Base-by-base conservation (phyloP, 768 basidiomycete species). In the Imleria badia region DNA sequence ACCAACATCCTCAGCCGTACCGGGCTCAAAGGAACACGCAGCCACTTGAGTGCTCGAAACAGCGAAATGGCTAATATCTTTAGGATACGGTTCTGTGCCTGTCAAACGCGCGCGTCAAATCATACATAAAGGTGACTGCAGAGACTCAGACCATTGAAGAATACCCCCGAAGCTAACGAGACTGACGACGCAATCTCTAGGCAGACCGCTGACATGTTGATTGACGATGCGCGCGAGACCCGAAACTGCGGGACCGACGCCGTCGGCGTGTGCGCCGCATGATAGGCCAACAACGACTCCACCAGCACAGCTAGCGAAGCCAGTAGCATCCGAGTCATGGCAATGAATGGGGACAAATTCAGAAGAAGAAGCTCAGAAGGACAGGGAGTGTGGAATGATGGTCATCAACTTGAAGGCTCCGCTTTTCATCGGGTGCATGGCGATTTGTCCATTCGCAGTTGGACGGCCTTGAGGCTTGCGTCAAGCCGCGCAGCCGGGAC, bases 1-100 rank as follows among this genome's bases (percentile, higher is more conserved):
- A 1, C 73, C 75, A 31, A 86, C 69, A 54, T 87, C 84, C n/a
- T 74, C 73, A 2, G 78, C 72, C 1, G 76, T 81, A 2, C 79
- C 81, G 9, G 84, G 84, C 61, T 84, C 80, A 11, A 86, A 81
- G 15, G 78, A 77, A 64, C 84, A 87, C 7, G 72, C 67, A 1
- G 84, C 60, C 0, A 57, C 22, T 57, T 82, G 75, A 2, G 73
- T 65, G 55, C 80, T 83, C 12, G 81, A 80, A 15, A 61, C 60
- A 0, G 81, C 75, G 76, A 77, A 85, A 55, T 84, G 81, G 6
- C 60, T 45, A 15, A 80, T 73, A 56, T 79, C 82, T 17, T 65
- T 66, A 1, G 52, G 45, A 59, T 82, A 85, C 5, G 52, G 33
- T 13, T 52, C 60, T 8, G 50, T 65, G 23, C 60, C 65, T 66